Evolutionary conservation across 805 yeast genomes (phyloP).

Genomic region (Saccharomycopsis synnaedendra): DNA sequence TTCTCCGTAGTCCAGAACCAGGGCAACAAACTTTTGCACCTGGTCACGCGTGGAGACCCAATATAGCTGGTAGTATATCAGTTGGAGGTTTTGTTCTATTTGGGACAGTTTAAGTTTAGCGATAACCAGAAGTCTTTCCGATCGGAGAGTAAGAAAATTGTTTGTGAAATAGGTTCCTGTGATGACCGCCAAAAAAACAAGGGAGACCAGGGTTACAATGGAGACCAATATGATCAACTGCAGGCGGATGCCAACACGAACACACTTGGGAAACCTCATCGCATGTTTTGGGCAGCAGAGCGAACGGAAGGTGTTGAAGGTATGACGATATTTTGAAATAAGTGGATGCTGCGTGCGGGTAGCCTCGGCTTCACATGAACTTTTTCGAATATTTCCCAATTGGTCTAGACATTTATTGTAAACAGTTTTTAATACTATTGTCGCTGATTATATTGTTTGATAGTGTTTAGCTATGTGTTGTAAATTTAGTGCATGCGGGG

Average conservation of each 20-base stretch:
- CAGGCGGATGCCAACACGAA: conserved; percentile 50
- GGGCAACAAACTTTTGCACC: conserved; percentile 33
- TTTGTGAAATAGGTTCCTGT: conserved; percentile 64
- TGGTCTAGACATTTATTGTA: no score
- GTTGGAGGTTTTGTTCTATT: conserved; percentile 53
- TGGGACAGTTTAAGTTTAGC: conserved; percentile 78
- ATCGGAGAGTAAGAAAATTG: conserved; percentile 49
- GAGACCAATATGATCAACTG: conserved; percentile 66
- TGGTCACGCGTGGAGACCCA: conserved; percentile 54
- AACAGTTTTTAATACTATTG: no score
- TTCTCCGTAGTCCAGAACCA: background rate
- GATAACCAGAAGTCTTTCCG: conserved; percentile 63
- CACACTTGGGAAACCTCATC: conserved; percentile 9
- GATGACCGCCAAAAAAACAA: conserved; percentile 62
- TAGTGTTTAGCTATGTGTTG: no score
- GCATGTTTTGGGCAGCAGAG: no score
- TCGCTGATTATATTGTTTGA: no score
- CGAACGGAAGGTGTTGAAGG: no score
- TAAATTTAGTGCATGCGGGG: no score
- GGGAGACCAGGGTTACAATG: conserved; percentile 55
- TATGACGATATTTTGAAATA: no score
- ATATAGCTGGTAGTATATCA: conserved; percentile 54
- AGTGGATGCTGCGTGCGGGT: no score
- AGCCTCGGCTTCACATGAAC: no score
- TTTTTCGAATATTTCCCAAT: no score